Evolutionary conservation across 768 basidiomycete genomes (phyloP).

Genomic region (Brasilioporus rufonigricans): DNA sequence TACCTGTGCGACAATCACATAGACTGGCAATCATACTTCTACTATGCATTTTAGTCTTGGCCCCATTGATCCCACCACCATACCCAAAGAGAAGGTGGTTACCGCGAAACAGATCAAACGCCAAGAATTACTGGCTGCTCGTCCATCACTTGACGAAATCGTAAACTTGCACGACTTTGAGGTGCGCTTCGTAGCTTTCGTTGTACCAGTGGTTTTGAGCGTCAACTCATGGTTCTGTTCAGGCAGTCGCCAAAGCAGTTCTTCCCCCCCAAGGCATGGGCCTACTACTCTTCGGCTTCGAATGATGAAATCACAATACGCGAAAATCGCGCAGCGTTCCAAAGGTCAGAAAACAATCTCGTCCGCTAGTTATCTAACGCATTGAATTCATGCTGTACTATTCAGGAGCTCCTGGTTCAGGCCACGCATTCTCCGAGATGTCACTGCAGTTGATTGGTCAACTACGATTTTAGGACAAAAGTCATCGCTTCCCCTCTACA

Average conservation of each 20-base stretch:
- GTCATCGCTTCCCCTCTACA: slow-evolving; percentile 69
- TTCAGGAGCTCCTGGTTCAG: slow-evolving; percentile 83
- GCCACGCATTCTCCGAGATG: slow-evolving; percentile 78
- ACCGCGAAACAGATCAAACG: slow-evolving; percentile 66
- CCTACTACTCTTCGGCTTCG: slow-evolving; percentile 88
- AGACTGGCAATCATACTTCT: not conserved
- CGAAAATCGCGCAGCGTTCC: not conserved
- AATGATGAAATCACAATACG: slow-evolving; percentile 62
- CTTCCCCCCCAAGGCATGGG: slow-evolving; percentile 88
- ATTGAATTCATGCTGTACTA: not conserved
- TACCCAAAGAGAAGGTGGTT: slow-evolving; percentile 58
- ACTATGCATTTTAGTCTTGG: slow-evolving; percentile 50
- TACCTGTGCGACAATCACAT: not conserved
- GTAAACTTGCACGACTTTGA: slow-evolving; percentile 75
- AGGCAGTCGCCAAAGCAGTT: slow-evolving; percentile 78
- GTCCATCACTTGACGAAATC: slow-evolving; percentile 73
- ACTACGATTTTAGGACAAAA: slow-evolving; percentile 77
- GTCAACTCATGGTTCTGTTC: slow-evolving; percentile 1
- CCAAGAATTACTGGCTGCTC: slow-evolving; percentile 52
- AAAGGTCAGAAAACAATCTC: slow-evolving; percentile 41
- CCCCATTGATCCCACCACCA: slow-evolving; percentile 60
- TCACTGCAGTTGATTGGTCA: slow-evolving; percentile 78
- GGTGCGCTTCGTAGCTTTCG: slow-evolving; percentile 42
- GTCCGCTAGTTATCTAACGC: not conserved
- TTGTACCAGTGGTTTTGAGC: not conserved